Evolutionary conservation across 345 rosid species (phyloP).

Genomic region (Melaleuca alternifolia): DNA sequence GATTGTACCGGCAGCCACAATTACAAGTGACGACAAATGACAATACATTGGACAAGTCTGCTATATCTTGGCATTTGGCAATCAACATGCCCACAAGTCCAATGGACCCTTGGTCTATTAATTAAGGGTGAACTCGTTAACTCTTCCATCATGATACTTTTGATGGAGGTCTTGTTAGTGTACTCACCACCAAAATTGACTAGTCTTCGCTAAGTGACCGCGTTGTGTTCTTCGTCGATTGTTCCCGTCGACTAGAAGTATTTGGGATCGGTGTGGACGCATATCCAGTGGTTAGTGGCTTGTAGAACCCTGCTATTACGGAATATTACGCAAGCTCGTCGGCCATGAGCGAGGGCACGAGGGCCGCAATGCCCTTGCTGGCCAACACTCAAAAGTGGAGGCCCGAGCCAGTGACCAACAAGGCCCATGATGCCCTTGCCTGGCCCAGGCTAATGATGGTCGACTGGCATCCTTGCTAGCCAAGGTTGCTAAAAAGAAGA

Average conservation of each 20-base stretch:
- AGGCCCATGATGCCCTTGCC: too few species aligned
- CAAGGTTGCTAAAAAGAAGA: too few species aligned
- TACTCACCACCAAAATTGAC: neutral
- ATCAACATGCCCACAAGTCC: neutral
- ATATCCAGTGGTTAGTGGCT: neutral
- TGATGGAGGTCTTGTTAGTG: neutral
- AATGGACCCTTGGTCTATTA: neutral
- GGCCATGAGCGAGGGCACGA: neutral
- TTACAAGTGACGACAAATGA: neutral
- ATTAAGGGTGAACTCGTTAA: neutral
- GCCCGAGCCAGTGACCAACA: too few species aligned
- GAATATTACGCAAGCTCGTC: neutral
- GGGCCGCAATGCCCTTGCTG: too few species aligned
- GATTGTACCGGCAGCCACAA: neutral
- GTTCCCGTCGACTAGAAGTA: too few species aligned
- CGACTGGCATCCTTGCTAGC: too few species aligned
- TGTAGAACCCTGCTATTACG: neutral
- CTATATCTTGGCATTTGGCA: neutral
- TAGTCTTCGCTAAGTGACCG: neutral
- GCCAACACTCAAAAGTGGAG: too few species aligned
- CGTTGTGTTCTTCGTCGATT: too few species aligned
- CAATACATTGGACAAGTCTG: neutral
- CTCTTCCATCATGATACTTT: neutral
- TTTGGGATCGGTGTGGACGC: neutral
- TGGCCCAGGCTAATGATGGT: too few species aligned